A percentile compares a stretch with the other conserved stretches of the same genome.
These are phyloP conservation scores for Botryotinia globosa DNA, from an alignment of 2,329 filamentous ascomycete species.

Conservation along the genomic window DNA sequence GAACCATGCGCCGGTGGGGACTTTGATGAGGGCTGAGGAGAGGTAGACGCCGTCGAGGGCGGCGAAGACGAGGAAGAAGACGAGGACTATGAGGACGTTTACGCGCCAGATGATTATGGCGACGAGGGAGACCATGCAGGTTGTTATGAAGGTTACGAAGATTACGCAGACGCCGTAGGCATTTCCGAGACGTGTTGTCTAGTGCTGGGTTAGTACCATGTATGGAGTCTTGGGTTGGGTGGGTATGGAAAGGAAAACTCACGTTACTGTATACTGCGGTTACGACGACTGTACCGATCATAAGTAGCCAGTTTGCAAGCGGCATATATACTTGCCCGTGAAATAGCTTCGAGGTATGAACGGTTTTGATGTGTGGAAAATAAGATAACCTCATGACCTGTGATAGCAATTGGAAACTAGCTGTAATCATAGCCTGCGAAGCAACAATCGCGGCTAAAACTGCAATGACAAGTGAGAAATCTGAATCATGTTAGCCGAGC, in stretches of 20 bases:
- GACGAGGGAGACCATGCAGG: constrained; percentile 69
- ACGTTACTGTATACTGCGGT: constrained; percentile 71
- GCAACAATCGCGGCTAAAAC: constrained; percentile 71
- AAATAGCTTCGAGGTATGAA: constrained; percentile 67
- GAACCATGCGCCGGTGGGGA: constrained; percentile 76
- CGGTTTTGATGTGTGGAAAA: constrained; percentile 71
- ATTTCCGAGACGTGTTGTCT: constrained; percentile 67
- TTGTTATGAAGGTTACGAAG: constrained; percentile 75
- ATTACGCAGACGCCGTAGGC: constrained; percentile 80
- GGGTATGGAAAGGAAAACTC: constrained; percentile 29
- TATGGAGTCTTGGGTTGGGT: neutral
- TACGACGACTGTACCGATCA: constrained; percentile 72
- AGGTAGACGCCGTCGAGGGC: constrained; percentile 67
- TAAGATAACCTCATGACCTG: constrained; percentile 69
- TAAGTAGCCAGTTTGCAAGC: constrained; percentile 71
- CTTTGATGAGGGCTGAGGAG: constrained; percentile 67
- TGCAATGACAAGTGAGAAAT: constrained; percentile 65
- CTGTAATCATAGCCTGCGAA: constrained; percentile 75
- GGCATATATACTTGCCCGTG: constrained; percentile 77
- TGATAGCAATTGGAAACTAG: constrained; percentile 64
- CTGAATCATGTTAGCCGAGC: neutral
- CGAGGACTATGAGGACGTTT: constrained; percentile 56
- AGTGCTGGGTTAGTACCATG: constrained; percentile 9
- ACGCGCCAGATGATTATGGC: constrained; percentile 71
- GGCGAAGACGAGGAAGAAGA: constrained; percentile 63